Conservation (phyloP, 169 alveolate genomes). For the Plasmodium relictum region DNA sequence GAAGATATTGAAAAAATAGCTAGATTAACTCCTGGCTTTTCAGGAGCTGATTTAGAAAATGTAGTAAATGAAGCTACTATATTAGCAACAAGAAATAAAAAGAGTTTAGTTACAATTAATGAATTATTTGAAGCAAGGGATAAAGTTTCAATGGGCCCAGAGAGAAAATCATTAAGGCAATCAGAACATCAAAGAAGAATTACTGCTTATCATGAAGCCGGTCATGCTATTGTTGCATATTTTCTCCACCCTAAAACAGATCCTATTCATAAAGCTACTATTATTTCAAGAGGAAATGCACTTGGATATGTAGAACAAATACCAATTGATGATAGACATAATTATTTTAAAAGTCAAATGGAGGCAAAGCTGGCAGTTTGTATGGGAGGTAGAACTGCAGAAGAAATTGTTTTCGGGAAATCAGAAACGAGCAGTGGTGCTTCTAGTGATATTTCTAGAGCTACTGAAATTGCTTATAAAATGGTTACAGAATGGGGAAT, state of each 20-base stretch:
- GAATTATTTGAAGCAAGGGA: constrained; percentile 95
- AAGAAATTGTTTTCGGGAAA: constrained; percentile 93
- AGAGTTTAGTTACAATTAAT: constrained; percentile 76
- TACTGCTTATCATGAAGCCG: constrained; percentile 95
- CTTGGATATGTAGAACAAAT: constrained; percentile 92
- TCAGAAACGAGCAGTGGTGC: constrained; percentile 95
- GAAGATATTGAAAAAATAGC: constrained; percentile 85
- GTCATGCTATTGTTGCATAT: constrained; percentile 93
- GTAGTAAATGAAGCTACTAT: constrained; percentile 92
- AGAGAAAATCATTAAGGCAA: constrained; percentile 85
- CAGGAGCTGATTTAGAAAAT: constrained; percentile 93
- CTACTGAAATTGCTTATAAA: constrained; percentile 91
- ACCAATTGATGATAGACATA: constrained; percentile 89
- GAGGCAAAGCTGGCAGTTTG: constrained; percentile 95
- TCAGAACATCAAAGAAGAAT: constrained; percentile 90
- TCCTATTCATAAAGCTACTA: constrained; percentile 96
- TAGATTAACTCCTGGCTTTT: constrained; percentile 89
- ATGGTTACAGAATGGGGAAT: constrained; percentile 95
- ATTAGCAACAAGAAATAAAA: constrained; percentile 86
- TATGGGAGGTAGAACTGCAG: constrained; percentile 98
- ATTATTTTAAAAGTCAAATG: constrained; percentile 90
- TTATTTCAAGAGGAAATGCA: constrained; percentile 95
- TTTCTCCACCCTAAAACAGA: constrained; percentile 92
- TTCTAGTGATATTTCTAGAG: constrained; percentile 91
- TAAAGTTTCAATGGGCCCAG: constrained; percentile 95